A percentile compares a stretch with the other conserved stretches of the same genome.
Evolutionary conservation across 768 basidiomycete genomes (phyloP).

Genomic region (Phallus indusiatus): DNA sequence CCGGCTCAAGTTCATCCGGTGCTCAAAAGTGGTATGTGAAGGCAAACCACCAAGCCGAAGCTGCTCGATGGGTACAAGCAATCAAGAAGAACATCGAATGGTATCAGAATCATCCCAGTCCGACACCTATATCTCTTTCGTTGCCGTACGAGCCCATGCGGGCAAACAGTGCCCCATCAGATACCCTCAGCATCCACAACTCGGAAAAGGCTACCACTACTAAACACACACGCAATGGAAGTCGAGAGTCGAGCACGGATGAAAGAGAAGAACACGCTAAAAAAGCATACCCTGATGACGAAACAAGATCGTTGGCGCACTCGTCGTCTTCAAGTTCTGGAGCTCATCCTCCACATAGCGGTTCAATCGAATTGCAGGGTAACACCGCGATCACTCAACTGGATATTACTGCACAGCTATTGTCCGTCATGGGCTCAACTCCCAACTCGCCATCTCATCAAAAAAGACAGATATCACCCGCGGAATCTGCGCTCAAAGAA

Average conservation of each 20-base stretch:
- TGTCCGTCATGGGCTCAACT: conserved; percentile 35
- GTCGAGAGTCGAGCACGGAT: not conserved
- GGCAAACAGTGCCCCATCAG: not conserved
- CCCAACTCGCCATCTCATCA: conserved; percentile 12
- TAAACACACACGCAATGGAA: not conserved
- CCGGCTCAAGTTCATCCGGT: conserved; percentile 18
- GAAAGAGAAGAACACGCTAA: not conserved
- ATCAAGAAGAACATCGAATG: conserved; percentile 68
- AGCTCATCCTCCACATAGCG: conserved; percentile 43
- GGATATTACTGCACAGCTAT: conserved; percentile 62
- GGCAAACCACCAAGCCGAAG: conserved; percentile 83
- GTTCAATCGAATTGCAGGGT: conserved; percentile 54
- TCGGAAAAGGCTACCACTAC: not conserved
- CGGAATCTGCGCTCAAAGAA: conserved; percentile 43
- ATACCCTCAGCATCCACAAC: not conserved
- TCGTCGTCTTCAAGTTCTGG: conserved; percentile 4
- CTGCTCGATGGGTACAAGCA: conserved; percentile 76
- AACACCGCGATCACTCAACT: conserved; percentile 67
- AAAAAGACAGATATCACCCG: conserved; percentile 16
- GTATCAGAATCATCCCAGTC: conserved; percentile 25
- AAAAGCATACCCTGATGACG: not conserved
- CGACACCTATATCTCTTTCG: not conserved
- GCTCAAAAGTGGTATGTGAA: conserved; percentile 76
- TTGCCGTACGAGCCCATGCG: not conserved
- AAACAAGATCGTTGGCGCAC: conserved; percentile 2